Conservation (phyloP, 2,329 filamentous ascomycete species). For the Phaeosphaeriaceae sp. region DNA sequence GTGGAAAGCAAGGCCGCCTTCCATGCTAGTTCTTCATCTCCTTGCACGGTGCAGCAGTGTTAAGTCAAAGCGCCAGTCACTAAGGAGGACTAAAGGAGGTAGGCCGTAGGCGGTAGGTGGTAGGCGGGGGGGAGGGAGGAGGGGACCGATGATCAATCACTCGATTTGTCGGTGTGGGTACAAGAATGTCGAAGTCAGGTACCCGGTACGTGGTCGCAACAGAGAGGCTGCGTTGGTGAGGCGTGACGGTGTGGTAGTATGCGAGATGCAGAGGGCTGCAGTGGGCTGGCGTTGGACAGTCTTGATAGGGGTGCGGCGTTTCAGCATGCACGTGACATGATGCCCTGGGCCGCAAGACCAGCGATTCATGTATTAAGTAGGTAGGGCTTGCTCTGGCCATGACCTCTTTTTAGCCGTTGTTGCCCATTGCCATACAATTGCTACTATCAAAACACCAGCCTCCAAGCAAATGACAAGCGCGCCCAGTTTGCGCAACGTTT, state of each 20-base stretch:
- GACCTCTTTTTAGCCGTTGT: too few relatives aligned
- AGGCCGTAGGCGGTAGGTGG: not conserved
- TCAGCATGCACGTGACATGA: not conserved
- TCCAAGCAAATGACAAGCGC: too few relatives aligned
- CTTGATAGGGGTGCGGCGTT: slow-evolving; percentile 4
- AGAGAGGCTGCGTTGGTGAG: not conserved
- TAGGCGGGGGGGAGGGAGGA: not conserved
- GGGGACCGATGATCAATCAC: too few relatives aligned
- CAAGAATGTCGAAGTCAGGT: too few relatives aligned
- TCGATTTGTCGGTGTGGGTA: too few relatives aligned
- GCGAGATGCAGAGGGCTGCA: not conserved
- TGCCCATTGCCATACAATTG: too few relatives aligned
- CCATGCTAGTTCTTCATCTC: slow-evolving; percentile 11
- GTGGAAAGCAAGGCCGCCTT: slow-evolving; percentile 29
- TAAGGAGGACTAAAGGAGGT: slow-evolving; percentile 4
- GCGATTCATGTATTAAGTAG: not conserved
- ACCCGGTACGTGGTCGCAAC: too few relatives aligned
- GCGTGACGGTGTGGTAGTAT: slow-evolving; percentile 3
- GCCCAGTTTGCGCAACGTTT: too few relatives aligned
- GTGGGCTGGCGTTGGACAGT: not conserved
- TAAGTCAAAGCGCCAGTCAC: slow-evolving; percentile 7
- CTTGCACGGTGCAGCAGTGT: slow-evolving; percentile 3
- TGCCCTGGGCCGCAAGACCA: not conserved
- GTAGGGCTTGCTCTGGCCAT: too few relatives aligned
- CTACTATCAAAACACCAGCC: too few relatives aligned